These are phyloP conservation scores for Penicillium sp. DNA, from an alignment of 2,329 filamentous ascomycete genomes.

Conservation along the genomic window DNA sequence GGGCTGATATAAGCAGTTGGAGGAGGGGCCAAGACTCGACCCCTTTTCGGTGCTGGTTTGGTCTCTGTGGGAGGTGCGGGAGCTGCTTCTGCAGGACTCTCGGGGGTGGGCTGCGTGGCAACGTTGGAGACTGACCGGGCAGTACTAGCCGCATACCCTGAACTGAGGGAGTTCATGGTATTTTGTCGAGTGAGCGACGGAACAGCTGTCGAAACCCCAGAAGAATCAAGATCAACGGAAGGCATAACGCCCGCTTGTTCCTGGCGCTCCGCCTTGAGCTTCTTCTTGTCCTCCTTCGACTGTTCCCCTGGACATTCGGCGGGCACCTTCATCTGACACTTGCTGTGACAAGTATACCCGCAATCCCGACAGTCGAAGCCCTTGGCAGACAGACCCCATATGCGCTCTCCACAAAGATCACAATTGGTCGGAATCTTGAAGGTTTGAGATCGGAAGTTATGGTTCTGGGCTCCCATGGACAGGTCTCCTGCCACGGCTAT, in stretches of 20 bases:
- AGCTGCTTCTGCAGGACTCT: constrained; percentile 43
- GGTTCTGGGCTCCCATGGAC: constrained; percentile 86
- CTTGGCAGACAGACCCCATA: constrained; percentile 96
- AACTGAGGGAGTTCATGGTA: constrained; percentile 87
- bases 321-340: constrained; percentile 98
- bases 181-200: constrained; percentile 73
- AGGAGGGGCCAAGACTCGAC: constrained; percentile 82
- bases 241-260: constrained; percentile 65
- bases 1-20: constrained; percentile 76
- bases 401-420: constrained; percentile 91
- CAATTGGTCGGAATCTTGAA: constrained; percentile 99
- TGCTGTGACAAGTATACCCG: constrained; percentile 96
- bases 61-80: constrained; percentile 37
- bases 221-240: constrained; percentile 35
- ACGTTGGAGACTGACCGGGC: constrained; percentile 70
- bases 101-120: constrained; percentile 53
- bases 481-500: constrained; percentile 89
- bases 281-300: constrained; percentile 92
- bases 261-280: constrained; percentile 82
- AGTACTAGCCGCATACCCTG: constrained; percentile 78
- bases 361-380: constrained; percentile 95
- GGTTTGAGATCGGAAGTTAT: constrained; percentile 98
- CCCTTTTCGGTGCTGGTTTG: constrained; percentile 50
- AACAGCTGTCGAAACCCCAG: constrained; percentile 54
- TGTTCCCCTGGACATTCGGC: constrained; percentile 93